These are phyloP conservation scores for Coleophoma cylindrospora DNA, from an alignment of 2,329 filamentous ascomycete species.

Conservation along the genomic window DNA sequence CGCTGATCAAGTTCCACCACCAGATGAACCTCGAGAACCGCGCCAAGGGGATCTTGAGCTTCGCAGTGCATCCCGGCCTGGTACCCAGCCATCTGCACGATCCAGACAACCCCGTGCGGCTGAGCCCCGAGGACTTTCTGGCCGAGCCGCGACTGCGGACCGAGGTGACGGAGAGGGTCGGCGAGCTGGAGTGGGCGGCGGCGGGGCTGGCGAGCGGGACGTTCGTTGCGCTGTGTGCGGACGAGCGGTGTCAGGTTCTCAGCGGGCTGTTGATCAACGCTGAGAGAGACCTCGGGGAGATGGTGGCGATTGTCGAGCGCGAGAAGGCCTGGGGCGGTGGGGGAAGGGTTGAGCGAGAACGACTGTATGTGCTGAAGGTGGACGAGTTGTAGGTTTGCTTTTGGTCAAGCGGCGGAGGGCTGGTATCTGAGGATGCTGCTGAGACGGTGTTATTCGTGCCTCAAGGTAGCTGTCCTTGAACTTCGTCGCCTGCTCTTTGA, in stretches of 20 bases:
- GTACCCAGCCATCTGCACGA: slow-evolving; percentile 12
- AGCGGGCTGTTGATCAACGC: slow-evolving; percentile 17
- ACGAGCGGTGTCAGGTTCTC: slow-evolving; percentile 9
- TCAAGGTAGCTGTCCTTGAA: no score
- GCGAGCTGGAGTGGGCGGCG: slow-evolving; percentile 9
- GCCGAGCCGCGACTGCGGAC: slow-evolving; percentile 7
- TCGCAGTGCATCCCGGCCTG: slow-evolving; percentile 14
- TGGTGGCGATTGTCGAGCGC: slow-evolving; percentile 9
- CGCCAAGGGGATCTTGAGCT: slow-evolving; percentile 14
- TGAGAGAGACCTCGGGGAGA: slow-evolving; percentile 24
- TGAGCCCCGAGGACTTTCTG: slow-evolving; percentile 6
- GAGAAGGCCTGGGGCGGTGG: slow-evolving; percentile 4
- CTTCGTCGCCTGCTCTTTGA: no score
- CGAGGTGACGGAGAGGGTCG: not conserved
- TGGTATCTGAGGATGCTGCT: not conserved
- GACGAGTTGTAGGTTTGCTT: slow-evolving; percentile 12
- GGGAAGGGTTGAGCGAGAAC: slow-evolving; percentile 7
- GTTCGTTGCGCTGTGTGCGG: slow-evolving; percentile 14
- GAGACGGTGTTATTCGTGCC: not conserved
- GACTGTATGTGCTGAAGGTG: slow-evolving; percentile 15
- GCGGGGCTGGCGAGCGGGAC: slow-evolving; percentile 14
- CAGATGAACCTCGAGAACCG: slow-evolving; percentile 12
- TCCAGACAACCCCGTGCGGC: not conserved
- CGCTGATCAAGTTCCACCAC: slow-evolving; percentile 17
- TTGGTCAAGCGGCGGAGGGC: not conserved